A percentile compares a stretch with the other conserved stretches of the same genome.
Conservation (phyloP, 495 filamentous ascomycete genomes). For the Penicillium pancosmium region DNA sequence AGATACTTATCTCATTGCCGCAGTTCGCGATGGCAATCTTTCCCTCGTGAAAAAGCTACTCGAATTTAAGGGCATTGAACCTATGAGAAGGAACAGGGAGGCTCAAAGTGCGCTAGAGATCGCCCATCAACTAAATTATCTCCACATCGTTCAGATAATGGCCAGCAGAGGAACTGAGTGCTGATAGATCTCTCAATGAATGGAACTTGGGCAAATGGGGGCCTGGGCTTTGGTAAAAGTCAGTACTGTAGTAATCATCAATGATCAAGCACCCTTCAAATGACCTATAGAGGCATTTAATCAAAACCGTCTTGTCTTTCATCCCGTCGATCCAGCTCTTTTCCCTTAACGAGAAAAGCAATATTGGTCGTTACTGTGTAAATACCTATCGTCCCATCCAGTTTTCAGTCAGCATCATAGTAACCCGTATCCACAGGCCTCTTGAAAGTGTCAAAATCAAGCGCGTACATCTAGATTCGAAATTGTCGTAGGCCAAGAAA, state of each 20-base stretch:
- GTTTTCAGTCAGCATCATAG: too few relatives aligned
- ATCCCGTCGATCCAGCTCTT: too few relatives aligned
- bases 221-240: neutral
- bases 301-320: too few relatives aligned
- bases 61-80: conserved; percentile 8
- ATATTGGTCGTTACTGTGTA: too few relatives aligned
- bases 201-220: neutral
- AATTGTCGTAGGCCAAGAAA: too few relatives aligned
- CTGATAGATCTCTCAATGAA: conserved; percentile 4
- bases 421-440: too few relatives aligned
- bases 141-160: conserved; percentile 4
- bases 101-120: conserved; percentile 8
- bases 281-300: neutral
- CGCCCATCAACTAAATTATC: neutral
- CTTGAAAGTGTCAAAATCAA: too few relatives aligned
- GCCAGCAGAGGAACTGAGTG: neutral
- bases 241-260: conserved; percentile 3
- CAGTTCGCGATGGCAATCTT: conserved; percentile 3
- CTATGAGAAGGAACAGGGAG: conserved; percentile 3
- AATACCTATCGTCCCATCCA: too few relatives aligned
- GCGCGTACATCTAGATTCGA: too few relatives aligned
- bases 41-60: neutral
- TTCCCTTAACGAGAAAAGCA: too few relatives aligned
- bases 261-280: neutral
- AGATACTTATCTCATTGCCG: conserved; percentile 15